A percentile compares a stretch with the other conserved stretches of the same genome.
These are phyloP conservation scores for Lagenaria siceraria DNA, from an alignment of 306 rosid genomes.

Conservation along the genomic window DNA sequence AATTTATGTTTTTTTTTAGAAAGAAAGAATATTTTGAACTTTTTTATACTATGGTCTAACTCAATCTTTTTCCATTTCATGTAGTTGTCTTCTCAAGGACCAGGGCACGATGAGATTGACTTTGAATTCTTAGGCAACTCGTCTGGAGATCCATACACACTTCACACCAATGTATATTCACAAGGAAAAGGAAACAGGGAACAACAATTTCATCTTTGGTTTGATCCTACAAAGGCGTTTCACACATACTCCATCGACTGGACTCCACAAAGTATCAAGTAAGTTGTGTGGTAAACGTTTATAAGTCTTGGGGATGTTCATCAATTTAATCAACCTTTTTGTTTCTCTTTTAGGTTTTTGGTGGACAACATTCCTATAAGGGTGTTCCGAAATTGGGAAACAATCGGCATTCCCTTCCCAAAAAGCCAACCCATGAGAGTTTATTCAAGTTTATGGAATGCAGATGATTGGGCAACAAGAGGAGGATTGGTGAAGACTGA, in stretches of 20 bases:
- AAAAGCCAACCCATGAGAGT: slow-evolving; percentile 29
- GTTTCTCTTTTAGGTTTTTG: background rate
- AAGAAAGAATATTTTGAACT: too few species aligned
- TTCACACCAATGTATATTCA: slow-evolving; percentile 28
- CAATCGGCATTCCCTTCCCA: slow-evolving; percentile 18
- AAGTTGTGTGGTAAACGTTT: background rate
- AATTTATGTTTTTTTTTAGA: too few species aligned
- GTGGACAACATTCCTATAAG: slow-evolving; percentile 27
- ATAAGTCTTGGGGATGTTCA: too few species aligned
- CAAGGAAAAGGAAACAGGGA: slow-evolving; percentile 29
- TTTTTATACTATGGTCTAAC: too few species aligned
- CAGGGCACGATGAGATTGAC: slow-evolving; percentile 33
- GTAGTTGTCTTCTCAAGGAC: slow-evolving; percentile 61
- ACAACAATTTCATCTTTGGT: slow-evolving; percentile 34
- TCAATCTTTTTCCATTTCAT: too few species aligned
- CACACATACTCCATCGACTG: slow-evolving; percentile 33
- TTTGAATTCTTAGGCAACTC: slow-evolving; percentile 35
- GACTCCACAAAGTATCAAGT: slow-evolving; percentile 28
- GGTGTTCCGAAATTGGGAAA: slow-evolving; percentile 26
- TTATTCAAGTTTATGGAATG: slow-evolving; percentile 35
- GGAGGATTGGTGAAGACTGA: slow-evolving; percentile 38
- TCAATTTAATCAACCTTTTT: too few species aligned
- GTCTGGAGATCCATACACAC: slow-evolving; percentile 26
- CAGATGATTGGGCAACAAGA: slow-evolving; percentile 40
- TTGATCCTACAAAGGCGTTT: slow-evolving; percentile 32